Percentiles rank a stretch among this genome's conserved stretches.
These are phyloP conservation scores for Exophiala viscosa DNA, from an alignment of 2,329 filamentous ascomycete species.

Conservation along the genomic window DNA sequence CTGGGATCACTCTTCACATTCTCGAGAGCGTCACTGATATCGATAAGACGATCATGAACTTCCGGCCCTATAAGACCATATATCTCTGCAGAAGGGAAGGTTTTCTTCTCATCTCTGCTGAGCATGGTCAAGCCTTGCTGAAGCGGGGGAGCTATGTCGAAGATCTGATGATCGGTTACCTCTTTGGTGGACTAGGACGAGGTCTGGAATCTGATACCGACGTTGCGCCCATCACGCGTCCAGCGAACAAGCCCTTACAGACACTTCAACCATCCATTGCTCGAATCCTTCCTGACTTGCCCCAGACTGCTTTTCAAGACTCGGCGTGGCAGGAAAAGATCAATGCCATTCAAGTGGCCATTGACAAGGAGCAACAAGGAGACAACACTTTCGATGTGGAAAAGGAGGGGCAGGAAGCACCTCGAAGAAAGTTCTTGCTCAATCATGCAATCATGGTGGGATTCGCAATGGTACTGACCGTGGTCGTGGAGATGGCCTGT, in stretches of 20 bases:
- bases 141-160: conserved; percentile 1
- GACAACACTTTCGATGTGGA: conserved; percentile 11
- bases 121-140: neutral
- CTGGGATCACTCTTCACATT: neutral
- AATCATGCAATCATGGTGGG: conserved; percentile 35
- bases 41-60: neutral
- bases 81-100: conserved; percentile 1
- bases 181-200: neutral
- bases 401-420: conserved; percentile 10
- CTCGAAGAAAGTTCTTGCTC: conserved; percentile 29
- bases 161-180: conserved; percentile 1
- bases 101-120: neutral
- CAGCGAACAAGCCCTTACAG: neutral
- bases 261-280: neutral
- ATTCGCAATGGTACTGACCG: conserved; percentile 37
- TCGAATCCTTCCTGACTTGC: conserved; percentile 1
- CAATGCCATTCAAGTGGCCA: conserved; percentile 7
- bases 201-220: neutral
- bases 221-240: neutral
- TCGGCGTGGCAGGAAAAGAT: conserved; percentile 3
- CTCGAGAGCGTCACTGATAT: neutral
- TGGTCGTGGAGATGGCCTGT: conserved; percentile 40
- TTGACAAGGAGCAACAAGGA: conserved; percentile 8
- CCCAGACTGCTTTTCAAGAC: conserved; percentile 13
- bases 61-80: neutral